phyloP scores from a whole-genome alignment of 2,329 filamentous ascomycete species.

The Beauveria australis region DNA sequence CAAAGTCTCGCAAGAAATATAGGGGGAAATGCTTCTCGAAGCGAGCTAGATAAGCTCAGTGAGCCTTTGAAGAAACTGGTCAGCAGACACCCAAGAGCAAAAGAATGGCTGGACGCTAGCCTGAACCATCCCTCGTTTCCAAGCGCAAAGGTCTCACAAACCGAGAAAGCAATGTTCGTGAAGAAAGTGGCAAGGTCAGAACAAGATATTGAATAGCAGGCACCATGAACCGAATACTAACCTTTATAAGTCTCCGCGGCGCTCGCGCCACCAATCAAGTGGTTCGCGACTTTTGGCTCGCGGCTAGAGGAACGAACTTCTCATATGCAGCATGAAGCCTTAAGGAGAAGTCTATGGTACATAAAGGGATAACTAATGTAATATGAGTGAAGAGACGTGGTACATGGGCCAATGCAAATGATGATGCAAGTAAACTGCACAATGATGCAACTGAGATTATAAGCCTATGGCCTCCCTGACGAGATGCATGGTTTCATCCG shows the following conservation, averaged over 20 bases:
- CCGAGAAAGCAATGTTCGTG: slow-evolving; percentile 56
- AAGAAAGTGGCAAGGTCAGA: slow-evolving; percentile 56
- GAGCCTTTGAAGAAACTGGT: slow-evolving; percentile 65
- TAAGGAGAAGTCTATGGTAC: neutral
- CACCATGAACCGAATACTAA: neutral
- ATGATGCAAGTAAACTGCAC: neutral
- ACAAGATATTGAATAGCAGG: neutral
- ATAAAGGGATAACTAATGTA: neutral
- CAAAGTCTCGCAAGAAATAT: slow-evolving; percentile 56
- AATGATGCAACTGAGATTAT: slow-evolving; percentile 13
- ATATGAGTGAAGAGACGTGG: neutral
- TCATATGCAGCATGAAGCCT: slow-evolving; percentile 45
- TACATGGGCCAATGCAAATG: neutral
- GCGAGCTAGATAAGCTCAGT: slow-evolving; percentile 62
- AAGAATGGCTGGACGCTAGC: slow-evolving; percentile 55
- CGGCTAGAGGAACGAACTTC: slow-evolving; percentile 53
- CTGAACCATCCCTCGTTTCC: slow-evolving; percentile 49
- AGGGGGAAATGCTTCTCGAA: slow-evolving; percentile 59
- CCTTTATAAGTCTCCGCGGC: slow-evolving; percentile 49
- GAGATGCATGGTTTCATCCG: slow-evolving; percentile 47
- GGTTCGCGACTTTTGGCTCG: slow-evolving; percentile 66
- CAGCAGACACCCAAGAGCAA: slow-evolving; percentile 44
- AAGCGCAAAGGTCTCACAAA: slow-evolving; percentile 46
- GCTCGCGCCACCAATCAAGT: slow-evolving; percentile 56
- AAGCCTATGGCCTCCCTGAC: slow-evolving; percentile 46